Evolutionary conservation across 2,329 filamentous ascomycete genomes (phyloP).

Genomic region (Bipolaris victoriae): DNA sequence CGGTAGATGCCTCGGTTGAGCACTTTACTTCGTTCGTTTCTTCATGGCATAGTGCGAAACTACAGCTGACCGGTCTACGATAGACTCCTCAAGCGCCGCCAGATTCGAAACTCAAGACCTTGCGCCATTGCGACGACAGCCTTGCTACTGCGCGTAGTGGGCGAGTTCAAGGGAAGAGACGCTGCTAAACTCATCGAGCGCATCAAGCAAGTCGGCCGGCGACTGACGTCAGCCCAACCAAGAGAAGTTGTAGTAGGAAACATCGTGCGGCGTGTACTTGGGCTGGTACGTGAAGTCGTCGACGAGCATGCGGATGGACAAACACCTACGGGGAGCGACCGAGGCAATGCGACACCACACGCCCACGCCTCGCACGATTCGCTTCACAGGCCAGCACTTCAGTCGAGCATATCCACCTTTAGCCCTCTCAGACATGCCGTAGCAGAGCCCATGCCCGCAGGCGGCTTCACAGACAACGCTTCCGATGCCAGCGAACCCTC

Average conservation of each 20-base stretch:
- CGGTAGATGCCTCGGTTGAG: slow-evolving; percentile 83
- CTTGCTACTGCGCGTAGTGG: slow-evolving; percentile 84
- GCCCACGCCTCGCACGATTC: slow-evolving; percentile 46
- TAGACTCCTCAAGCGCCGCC: slow-evolving; percentile 86
- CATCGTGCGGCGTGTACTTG: slow-evolving; percentile 86
- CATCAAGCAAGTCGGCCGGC: slow-evolving; percentile 77
- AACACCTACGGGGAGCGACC: slow-evolving; percentile 63
- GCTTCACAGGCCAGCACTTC: slow-evolving; percentile 45
- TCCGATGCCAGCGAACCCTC: slow-evolving; percentile 46
- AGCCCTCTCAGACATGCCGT: slow-evolving; percentile 55
- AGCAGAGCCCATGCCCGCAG: slow-evolving; percentile 43
- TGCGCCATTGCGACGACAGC: slow-evolving; percentile 92
- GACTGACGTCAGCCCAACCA: slow-evolving; percentile 82
- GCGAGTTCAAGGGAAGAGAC: slow-evolving; percentile 77
- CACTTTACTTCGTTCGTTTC: slow-evolving; percentile 75
- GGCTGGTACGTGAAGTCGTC: slow-evolving; percentile 89
- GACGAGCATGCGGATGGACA: slow-evolving; percentile 76
- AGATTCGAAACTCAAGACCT: slow-evolving; percentile 84
- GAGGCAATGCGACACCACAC: slow-evolving; percentile 56
- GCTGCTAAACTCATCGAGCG: slow-evolving; percentile 79
- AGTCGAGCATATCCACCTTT: slow-evolving; percentile 54
- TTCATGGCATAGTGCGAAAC: slow-evolving; percentile 4
- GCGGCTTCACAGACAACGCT: slow-evolving; percentile 37
- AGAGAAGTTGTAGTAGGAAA: slow-evolving; percentile 93
- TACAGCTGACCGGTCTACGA: slow-evolving; percentile 4